phyloP scores from a whole-genome alignment of 805 yeast species.

The Wickerhamomyces tratensis region DNA sequence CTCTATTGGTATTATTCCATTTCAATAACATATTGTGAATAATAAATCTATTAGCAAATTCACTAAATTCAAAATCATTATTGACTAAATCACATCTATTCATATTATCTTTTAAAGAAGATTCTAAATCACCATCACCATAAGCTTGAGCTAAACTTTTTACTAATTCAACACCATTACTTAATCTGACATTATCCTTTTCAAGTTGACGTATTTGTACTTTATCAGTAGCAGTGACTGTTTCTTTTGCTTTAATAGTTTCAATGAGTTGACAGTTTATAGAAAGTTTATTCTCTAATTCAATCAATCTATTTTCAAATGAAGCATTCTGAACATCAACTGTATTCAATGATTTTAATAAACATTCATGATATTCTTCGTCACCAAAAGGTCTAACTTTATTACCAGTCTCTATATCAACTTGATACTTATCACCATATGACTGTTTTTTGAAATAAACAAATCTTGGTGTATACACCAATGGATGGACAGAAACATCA shows the following conservation, averaged over 20 bases:
- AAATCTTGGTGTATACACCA: conserved; percentile 61
- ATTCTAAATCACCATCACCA: neutral
- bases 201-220: conserved; percentile 7
- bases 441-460: conserved; percentile 59
- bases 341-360: conserved; percentile 26
- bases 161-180: conserved; percentile 12
- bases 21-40: conserved; percentile 64
- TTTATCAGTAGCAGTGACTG: conserved; percentile 16
- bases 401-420: conserved; percentile 26
- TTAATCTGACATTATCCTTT: conserved; percentile 14
- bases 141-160: conserved; percentile 5
- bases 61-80: conserved; percentile 8
- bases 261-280: conserved; percentile 11
- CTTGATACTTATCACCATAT: conserved; percentile 30
- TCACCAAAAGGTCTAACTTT: conserved; percentile 37
- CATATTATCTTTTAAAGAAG: neutral
- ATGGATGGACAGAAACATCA: conserved; percentile 42
- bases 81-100: conserved; percentile 1
- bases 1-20: conserved; percentile 69
- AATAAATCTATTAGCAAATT: conserved; percentile 48
- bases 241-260: conserved; percentile 19
- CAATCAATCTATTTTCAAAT: conserved; percentile 16
- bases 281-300: conserved; percentile 18
- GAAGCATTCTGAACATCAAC: conserved; percentile 33
- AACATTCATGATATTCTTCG: conserved; percentile 55